Conservation (phyloP, 179 eudicot genomes). For the Beta corolliflora region DNA sequence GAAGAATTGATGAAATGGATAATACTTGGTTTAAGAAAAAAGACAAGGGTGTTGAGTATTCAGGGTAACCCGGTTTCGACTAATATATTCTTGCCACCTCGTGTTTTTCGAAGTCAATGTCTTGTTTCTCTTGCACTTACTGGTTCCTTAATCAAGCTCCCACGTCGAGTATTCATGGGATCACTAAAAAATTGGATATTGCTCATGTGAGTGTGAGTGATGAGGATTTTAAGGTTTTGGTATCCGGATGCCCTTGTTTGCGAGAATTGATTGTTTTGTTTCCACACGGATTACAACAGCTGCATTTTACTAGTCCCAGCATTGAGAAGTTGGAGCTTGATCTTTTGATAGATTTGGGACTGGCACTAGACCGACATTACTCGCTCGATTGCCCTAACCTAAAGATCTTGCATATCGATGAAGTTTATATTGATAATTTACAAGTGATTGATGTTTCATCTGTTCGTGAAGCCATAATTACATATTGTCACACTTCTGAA, state of each 20-base stretch:
- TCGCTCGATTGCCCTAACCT: too few relatives aligned
- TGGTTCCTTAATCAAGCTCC: neutral
- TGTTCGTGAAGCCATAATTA: too few relatives aligned
- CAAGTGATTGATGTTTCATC: too few relatives aligned
- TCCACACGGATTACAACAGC: neutral
- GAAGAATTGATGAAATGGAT: slow-evolving; percentile 1
- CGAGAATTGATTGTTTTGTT: neutral
- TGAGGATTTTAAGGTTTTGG: neutral
- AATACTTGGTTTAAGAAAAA: slow-evolving; percentile 2
- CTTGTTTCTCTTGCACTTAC: slow-evolving; percentile 3
- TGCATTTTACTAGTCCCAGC: neutral
- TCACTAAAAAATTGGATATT: slow-evolving; percentile 3
- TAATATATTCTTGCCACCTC: too few relatives aligned
- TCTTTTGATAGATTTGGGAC: too few relatives aligned
- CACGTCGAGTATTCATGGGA: slow-evolving; percentile 7
- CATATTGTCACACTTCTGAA: too few relatives aligned
- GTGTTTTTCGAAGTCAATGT: neutral
- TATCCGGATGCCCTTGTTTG: slow-evolving; percentile 17
- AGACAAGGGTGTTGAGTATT: neutral
- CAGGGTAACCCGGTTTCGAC: fast-evolving
- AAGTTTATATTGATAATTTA: too few relatives aligned
- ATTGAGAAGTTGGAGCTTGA: neutral
- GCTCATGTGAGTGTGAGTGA: neutral
- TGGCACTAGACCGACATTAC: too few relatives aligned
- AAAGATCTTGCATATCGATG: too few relatives aligned